These are phyloP conservation scores for Astragalus glycyphyllos DNA, from an alignment of 306 rosid species.

Conservation along the genomic window DNA sequence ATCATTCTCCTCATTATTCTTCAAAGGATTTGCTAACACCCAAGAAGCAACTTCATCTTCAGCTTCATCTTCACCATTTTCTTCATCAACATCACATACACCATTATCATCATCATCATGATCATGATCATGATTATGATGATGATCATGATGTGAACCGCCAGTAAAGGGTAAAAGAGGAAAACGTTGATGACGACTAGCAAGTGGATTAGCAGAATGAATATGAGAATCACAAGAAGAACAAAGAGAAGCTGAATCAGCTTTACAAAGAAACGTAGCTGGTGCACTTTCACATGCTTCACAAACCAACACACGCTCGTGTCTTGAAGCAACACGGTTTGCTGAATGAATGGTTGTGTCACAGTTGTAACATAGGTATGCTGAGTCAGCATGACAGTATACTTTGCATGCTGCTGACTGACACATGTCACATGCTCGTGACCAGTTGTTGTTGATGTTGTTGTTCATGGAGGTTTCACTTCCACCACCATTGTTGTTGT, in stretches of 20 bases:
- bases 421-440: conserved; percentile 71
- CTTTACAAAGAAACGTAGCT: conserved; percentile 71
- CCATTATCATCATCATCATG: conserved; percentile 43
- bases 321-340: conserved; percentile 58
- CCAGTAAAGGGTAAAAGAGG: conserved; percentile 58
- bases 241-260: conserved; percentile 81
- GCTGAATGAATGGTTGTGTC: conserved; percentile 63
- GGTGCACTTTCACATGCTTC: conserved; percentile 82
- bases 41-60: conserved; percentile 70
- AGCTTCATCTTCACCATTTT: conserved; percentile 42
- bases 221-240: conserved; percentile 74
- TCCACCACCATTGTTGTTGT: neutral
- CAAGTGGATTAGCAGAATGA: conserved; percentile 81
- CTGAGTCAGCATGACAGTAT: conserved; percentile 72
- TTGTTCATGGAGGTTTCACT: neutral
- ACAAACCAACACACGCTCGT: conserved; percentile 76
- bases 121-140: too few relatives aligned
- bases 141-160: neutral
- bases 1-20: conserved; percentile 11
- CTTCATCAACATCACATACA: conserved; percentile 42
- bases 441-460: neutral
- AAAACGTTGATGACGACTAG: conserved; percentile 82
- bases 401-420: conserved; percentile 57
- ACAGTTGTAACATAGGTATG: conserved; percentile 60
- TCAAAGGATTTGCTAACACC: conserved; percentile 66